Percentiles rank a stretch among this genome's conserved stretches.
Conservation (phyloP, 2,329 filamentous ascomycete genomes). For the Xylariaceae sp. region DNA sequence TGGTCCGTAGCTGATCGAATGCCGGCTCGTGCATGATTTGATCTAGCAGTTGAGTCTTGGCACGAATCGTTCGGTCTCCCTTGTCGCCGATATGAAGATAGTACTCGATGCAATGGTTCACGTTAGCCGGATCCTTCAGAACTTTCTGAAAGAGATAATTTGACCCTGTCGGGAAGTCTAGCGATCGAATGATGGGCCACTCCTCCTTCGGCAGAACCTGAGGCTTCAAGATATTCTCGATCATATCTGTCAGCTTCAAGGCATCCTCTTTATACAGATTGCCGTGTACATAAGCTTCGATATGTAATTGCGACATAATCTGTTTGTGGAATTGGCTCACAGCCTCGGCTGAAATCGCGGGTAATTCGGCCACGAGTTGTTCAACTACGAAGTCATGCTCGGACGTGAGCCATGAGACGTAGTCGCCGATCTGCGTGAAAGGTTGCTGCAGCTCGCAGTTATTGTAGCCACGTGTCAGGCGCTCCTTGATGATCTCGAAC, state of each 20-base stretch:
- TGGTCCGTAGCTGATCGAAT: constrained; percentile 93
- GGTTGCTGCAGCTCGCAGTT: constrained; percentile 90
- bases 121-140: constrained; percentile 83
- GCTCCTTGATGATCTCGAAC: constrained; percentile 90
- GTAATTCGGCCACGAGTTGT: constrained; percentile 76
- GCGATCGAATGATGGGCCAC: constrained; percentile 76
- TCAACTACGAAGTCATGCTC: constrained; percentile 80
- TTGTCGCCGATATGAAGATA: constrained; percentile 71
- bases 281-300: constrained; percentile 87
- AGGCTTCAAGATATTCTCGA: constrained; percentile 77
- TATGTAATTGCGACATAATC: constrained; percentile 78
- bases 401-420: constrained; percentile 76
- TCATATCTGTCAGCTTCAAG: constrained; percentile 78
- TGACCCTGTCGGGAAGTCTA: constrained; percentile 76
- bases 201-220: constrained; percentile 74
- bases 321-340: constrained; percentile 79
- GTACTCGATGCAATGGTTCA: constrained; percentile 85
- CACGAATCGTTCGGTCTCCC: constrained; percentile 69
- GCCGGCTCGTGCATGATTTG: constrained; percentile 92
- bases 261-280: constrained; percentile 96
- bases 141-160: constrained; percentile 83
- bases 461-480: constrained; percentile 72
- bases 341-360: constrained; percentile 72
- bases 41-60: constrained; percentile 78
- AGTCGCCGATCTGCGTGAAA: constrained; percentile 85